Base-by-base conservation (phyloP, 306 rosid genomes). In the Pueraria montana region DNA sequence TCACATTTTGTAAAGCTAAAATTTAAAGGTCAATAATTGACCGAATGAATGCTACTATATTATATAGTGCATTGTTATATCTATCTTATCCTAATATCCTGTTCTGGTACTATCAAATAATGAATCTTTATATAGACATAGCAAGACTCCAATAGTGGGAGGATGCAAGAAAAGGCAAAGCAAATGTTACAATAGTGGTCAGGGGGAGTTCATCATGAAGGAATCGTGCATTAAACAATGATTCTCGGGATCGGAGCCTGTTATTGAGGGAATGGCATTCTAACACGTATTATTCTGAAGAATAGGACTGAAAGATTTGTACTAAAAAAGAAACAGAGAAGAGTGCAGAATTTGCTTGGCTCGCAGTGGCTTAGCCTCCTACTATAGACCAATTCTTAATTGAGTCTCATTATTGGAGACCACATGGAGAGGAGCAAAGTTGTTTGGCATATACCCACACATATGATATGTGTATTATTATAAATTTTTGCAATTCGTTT, bases 11-110 rank as follows among this genome's bases (percentile, higher is more conserved):
- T 36, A 68, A 83, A 68, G 80, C 56, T 45, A 49, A 68, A 72
- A 74, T 84, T 65, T 85, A 70, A n/a, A 79, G 56, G 53, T 91
- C 92, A 93, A 93, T 93, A 88, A 93, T 93, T 87, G 93, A 79
- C 71, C 55, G 24, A 63, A 72, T 61, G 40, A 55, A 23, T 77
- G 48, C 49, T 78, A 5, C 21, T 34, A 34, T 34, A 5, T 1
- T 34, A 34, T 27, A 27, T 27, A 59, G n/a, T 63, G 17, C 72
- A 27, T 83, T 0, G 82, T 63, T 80, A n/a, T n/a, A n/a, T n/a
- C n/a, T n/a, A 75, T 55, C 87, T 43, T 64, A 64, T 64, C 70
- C 70, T 64, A 32, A 64, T 70, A 59, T 85, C 72, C 45, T 55
- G 62, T 63, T 46, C 70, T 16, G 21, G 42, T 50, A 16, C 18